Evolutionary conservation across 257 asterid species (phyloP).

Genomic region (Anisodus acutangulus): DNA sequence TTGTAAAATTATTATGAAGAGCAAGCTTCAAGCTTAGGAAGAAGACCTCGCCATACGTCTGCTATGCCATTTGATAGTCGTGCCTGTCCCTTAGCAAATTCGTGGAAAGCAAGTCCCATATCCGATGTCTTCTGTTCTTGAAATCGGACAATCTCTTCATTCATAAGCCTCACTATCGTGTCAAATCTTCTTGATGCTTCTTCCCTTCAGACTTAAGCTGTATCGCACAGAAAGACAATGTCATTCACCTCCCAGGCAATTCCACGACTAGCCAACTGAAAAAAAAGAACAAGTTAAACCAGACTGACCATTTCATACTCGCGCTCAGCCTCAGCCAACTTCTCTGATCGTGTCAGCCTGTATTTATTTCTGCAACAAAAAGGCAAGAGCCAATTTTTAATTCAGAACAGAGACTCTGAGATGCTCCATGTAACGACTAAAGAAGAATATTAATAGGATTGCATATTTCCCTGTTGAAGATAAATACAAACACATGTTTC

Average conservation of each 20-base stretch:
- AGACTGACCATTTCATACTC: constrained; percentile 86
- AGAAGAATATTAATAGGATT: not conserved
- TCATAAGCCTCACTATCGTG: constrained; percentile 76
- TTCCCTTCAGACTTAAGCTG: constrained; percentile 70
- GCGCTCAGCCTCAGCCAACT: constrained; percentile 75
- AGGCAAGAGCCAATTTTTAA: constrained; percentile 14
- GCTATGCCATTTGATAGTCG: constrained; percentile 71
- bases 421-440: not conserved
- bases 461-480: constrained; percentile 10
- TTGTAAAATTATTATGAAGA: constrained; percentile 37
- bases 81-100: constrained; percentile 92
- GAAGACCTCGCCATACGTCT: constrained; percentile 94
- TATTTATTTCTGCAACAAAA: constrained; percentile 76
- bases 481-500: not conserved
- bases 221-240: constrained; percentile 27
- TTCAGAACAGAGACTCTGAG: constrained; percentile 1
- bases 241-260: not conserved
- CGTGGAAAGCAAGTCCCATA: constrained; percentile 92
- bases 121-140: constrained; percentile 92
- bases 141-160: constrained; percentile 77
- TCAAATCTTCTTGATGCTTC: constrained; percentile 80
- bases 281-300: not conserved
- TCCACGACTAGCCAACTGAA: not conserved
- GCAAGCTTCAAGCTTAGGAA: constrained; percentile 89
- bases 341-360: constrained; percentile 82